Evolutionary conservation across 768 basidiomycete genomes (phyloP), one percentile per base, ranked within the genome.

Genomic region (Leucocoprinus sp.): DNA sequence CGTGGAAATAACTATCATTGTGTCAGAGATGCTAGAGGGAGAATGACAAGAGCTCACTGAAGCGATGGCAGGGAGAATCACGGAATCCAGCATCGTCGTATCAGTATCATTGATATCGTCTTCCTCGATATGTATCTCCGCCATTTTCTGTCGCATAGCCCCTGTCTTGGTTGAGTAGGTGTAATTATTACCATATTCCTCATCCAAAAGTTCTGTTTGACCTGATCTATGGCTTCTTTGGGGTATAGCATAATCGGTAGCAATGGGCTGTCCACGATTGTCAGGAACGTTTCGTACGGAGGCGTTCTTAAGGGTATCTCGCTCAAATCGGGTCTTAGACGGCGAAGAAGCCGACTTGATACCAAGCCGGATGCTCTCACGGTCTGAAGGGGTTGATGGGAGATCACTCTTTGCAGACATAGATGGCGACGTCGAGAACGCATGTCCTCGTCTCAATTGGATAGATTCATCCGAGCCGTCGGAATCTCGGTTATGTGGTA

Each of bases 41-140:
- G 8, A 8, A 22, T 29, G 11, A 19, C 17, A 1, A 68, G 26
- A 27, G 15, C 84, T 63, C 54, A 97, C 95, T 50, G 90, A 93
- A 35, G 93, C 89, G 55, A 98, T 83, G n/a, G 93, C 93, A 18
- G 96, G 96, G 22, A 97, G 66, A 42, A 97, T 83, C 23, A 99
- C 95, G 2, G 91, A 91, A 57, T 96, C 93, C 28, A 98, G 70
- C 82, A 98, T 95, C n/a, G 87, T 82, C 21, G 85, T 85, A 58
- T 89, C 86, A 4, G 84, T 79, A 34, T 85, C 62, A 58, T 89
- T 85, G 3, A 84, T 79, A 34, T 85, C 62, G 17, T 78, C 78
- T 29, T 79, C 78, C 19, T 79, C 80, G 18, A 69, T 43, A 36
- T 71, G 70, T 12, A 69, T 64, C 19, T 70, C 66, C 23, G 63